Evolutionary conservation across 176 grass and related monocot genomes (phyloP).

Genomic region (Oropetium thomaeum): DNA sequence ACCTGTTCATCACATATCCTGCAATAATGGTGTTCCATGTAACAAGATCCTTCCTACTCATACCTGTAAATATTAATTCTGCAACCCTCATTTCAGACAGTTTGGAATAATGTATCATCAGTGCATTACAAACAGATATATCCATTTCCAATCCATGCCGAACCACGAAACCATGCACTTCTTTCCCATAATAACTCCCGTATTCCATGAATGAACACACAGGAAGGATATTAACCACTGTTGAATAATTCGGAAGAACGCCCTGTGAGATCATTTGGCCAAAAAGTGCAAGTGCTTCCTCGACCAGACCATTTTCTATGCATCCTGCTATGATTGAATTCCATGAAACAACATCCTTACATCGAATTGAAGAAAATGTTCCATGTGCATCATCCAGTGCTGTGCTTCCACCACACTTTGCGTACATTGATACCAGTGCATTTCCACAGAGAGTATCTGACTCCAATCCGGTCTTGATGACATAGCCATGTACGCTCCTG

Average conservation of each 20-base stretch:
- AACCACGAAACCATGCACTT: slow-evolving; percentile 55
- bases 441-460: slow-evolving; percentile 52
- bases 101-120: slow-evolving; percentile 64
- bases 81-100: slow-evolving; percentile 35
- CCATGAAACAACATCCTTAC: slow-evolving; percentile 69
- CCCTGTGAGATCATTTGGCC: slow-evolving; percentile 29
- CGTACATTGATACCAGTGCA: slow-evolving; percentile 65
- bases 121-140: slow-evolving; percentile 60
- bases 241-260: slow-evolving; percentile 51
- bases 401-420: slow-evolving; percentile 35
- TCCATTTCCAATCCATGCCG: slow-evolving; percentile 43
- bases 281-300: slow-evolving; percentile 45
- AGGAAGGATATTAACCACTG: slow-evolving; percentile 55
- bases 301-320: slow-evolving; percentile 39
- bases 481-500: slow-evolving; percentile 43
- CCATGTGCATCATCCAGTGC: slow-evolving; percentile 36
- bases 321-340: slow-evolving; percentile 56
- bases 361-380: slow-evolving; percentile 38
- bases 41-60: slow-evolving; percentile 41
- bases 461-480: slow-evolving; percentile 49
- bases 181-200: slow-evolving; percentile 38
- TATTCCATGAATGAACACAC: slow-evolving; percentile 42
- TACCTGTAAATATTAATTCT: slow-evolving; percentile 46
- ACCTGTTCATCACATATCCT: slow-evolving; percentile 55
- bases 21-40: slow-evolving; percentile 67